A percentile compares a stretch with the other conserved stretches of the same genome.
Evolutionary conservation across 2,329 filamentous ascomycete species (phyloP).

Genomic region (Trichophyton mentagrophytes): DNA sequence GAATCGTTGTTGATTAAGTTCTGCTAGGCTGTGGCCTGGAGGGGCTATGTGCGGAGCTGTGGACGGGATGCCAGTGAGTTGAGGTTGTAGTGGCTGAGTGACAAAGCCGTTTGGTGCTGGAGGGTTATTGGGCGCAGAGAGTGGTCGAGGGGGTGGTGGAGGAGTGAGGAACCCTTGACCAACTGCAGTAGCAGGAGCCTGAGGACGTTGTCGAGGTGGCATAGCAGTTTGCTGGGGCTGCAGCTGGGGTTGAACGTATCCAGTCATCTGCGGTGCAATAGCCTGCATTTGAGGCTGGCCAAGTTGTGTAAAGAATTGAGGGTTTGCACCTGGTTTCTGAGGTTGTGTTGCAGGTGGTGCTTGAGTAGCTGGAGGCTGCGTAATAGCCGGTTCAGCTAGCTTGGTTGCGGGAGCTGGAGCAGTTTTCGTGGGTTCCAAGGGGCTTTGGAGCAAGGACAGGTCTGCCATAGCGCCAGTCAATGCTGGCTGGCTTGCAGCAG

Average conservation of each 20-base stretch:
- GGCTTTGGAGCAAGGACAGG: constrained; percentile 49
- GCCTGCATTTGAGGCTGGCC: constrained; percentile 18
- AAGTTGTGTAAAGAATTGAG: constrained; percentile 41
- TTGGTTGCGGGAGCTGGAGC: constrained; percentile 38
- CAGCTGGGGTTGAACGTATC: constrained; percentile 22
- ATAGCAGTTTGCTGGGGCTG: constrained; percentile 21
- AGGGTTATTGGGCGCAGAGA: constrained; percentile 75
- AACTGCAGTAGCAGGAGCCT: constrained; percentile 48
- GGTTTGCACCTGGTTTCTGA: constrained; percentile 32
- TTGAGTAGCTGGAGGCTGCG: constrained; percentile 33
- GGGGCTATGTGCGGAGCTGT: constrained; percentile 48
- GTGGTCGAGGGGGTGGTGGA: constrained; percentile 65
- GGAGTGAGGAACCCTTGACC: constrained; percentile 54
- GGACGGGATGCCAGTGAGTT: constrained; percentile 63
- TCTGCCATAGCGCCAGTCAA: constrained; percentile 60
- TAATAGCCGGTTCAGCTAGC: constrained; percentile 30
- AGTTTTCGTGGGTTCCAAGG: constrained; percentile 44
- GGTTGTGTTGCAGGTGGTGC: constrained; percentile 26
- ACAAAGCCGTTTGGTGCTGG: constrained; percentile 59
- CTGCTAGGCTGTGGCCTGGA: constrained; percentile 62
- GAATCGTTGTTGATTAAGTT: constrained; percentile 51
- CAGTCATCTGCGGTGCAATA: constrained; percentile 27
- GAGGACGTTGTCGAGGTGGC: constrained; percentile 53
- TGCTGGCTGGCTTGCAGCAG: constrained; percentile 30
- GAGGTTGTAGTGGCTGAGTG: constrained; percentile 63